Evolutionary conservation across 495 filamentous ascomycete genomes (phyloP).

Genomic region (Apodospora peruviana): DNA sequence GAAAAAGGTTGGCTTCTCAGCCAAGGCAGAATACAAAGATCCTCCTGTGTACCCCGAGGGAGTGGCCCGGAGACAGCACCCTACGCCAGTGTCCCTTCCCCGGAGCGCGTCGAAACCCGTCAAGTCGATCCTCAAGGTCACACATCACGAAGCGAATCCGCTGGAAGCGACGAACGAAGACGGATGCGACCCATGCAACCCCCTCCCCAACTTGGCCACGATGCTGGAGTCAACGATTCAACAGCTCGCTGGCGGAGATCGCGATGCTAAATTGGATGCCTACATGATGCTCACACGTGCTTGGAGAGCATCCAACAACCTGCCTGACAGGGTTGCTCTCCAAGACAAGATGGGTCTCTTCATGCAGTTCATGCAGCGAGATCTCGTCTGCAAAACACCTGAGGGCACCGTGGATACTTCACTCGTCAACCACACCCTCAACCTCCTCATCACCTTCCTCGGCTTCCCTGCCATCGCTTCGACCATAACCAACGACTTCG

Average conservation of each 20-base stretch:
- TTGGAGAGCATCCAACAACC: constrained; percentile 69
- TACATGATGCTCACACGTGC: constrained; percentile 75
- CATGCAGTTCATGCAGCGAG: constrained; percentile 72
- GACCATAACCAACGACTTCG: constrained; percentile 68
- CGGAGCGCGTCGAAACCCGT: constrained; percentile 61
- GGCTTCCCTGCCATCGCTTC: constrained; percentile 59
- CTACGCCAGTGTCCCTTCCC: constrained; percentile 42
- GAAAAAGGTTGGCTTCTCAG: constrained; percentile 75
- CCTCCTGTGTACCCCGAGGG: constrained; percentile 44
- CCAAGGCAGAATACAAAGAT: constrained; percentile 66
- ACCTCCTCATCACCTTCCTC: constrained; percentile 65
- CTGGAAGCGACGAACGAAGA: constrained; percentile 33
- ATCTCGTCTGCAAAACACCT: constrained; percentile 53
- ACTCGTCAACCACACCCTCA: constrained; percentile 69
- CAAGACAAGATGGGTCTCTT: constrained; percentile 68
- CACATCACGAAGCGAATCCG: constrained; percentile 39
- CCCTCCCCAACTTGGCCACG: constrained; percentile 46
- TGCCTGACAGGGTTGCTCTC: constrained; percentile 65
- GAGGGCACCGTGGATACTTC: constrained; percentile 52
- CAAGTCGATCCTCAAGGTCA: constrained; percentile 84
- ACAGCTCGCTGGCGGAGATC: constrained; percentile 66
- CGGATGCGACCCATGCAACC: constrained; percentile 29
- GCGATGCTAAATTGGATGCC: constrained; percentile 70
- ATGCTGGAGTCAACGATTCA: constrained; percentile 82
- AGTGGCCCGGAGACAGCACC: constrained; percentile 30